Base-by-base conservation (phyloP, 2,329 filamentous ascomycete genomes). In the Celoporthe dispersa region DNA sequence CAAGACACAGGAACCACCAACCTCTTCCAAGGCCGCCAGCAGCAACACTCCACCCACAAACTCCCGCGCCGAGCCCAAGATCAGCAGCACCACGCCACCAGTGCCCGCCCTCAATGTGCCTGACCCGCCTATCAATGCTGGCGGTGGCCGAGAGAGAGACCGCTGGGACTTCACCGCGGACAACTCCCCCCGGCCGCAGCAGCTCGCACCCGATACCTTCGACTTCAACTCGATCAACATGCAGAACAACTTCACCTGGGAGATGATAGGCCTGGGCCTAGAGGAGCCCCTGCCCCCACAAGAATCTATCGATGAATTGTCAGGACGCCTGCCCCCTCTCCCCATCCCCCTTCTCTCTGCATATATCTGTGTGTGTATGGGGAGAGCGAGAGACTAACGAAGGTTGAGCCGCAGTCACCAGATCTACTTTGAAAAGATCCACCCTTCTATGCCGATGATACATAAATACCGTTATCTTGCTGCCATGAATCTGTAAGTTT, bases 341-440 rank as follows among this genome's bases (percentile, higher is more conserved):
- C 25, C 22, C 31, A 39, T 1, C 22, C 28, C 12, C 31, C 6
- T 4, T 55, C 7, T 16, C n/a, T 19, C 35, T 44, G 31, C 9
- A 37, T 44, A 7, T 39, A 19, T 14, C 1, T 11, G 22, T 5
- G 8, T 48, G 22, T 48, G 22, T 48, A 22, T n/a, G 22, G n/a
- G n/a, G 8, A 25, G 12, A 22, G 37, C 57, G 14, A 55, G 37
- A 37, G 44, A 41, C 69, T 69, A 35, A 71, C 41, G 41, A n/a
- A 3, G 11, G 9, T 5, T 14, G 22, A 44, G 28, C 64, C 48
- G 19, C 77, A 93, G 90, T 71, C 91, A 97, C 76, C 87, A 92
- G 75, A 89, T 96, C 35, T 99, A 92, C 80, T 98, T 98, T 78
- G 90, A 94, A 69, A 98, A 97, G 79, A 87, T 97, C 12, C 93